Base-by-base conservation (phyloP, 495 filamentous ascomycete genomes). In the Chaetomium tenue region DNA sequence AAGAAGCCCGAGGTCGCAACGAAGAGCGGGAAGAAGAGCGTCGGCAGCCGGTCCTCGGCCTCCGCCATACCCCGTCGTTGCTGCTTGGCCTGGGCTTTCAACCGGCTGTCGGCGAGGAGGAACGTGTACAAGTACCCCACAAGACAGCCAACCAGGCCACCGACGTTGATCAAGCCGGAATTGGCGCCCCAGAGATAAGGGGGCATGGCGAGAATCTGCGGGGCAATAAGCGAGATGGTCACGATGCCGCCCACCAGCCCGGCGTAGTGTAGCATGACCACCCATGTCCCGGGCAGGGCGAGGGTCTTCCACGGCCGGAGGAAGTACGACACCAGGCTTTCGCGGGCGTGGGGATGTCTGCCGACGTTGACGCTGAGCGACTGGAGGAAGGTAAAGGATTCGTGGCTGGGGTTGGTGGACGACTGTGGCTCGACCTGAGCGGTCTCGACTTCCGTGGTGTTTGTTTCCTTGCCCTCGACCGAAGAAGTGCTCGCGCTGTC, bases 241-340 rank as follows among this genome's bases (percentile, higher is more conserved):
- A 59, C 56, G 23, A 59, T 22, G 20, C 56, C 56, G 23, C 56
- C 55, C 18, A 59, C 56, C 1, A 59, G 56, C 2, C 56, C 56
- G 40, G 56, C 40, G 25, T 59, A 59, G 56, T 59, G 56, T 13
- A 59, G 39, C 56, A 59, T 59, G 23, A 59, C 56, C 0, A 59
- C 56, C 56, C 56, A 59, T 4, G 56, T 59, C 9, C 56, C 56
- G 0, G 56, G 56, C 15, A 59, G 42, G 9, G 42, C 40, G 6
- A 59, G 56, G 15, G 56, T 59, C 15, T n/a, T 11, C 56, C 56
- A 59, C 1, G 56, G 56, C 40, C 44, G 56, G 23, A 59, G 5
- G 25, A 59, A 20, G 40, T 59, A 30, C 23, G 26, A 40, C 22
- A 47, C 8, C 40, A 59, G 7, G 23, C 25, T 22, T 1, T 25